Conservation (phyloP, 768 basidiomycete species). For the Russula sp. region DNA sequence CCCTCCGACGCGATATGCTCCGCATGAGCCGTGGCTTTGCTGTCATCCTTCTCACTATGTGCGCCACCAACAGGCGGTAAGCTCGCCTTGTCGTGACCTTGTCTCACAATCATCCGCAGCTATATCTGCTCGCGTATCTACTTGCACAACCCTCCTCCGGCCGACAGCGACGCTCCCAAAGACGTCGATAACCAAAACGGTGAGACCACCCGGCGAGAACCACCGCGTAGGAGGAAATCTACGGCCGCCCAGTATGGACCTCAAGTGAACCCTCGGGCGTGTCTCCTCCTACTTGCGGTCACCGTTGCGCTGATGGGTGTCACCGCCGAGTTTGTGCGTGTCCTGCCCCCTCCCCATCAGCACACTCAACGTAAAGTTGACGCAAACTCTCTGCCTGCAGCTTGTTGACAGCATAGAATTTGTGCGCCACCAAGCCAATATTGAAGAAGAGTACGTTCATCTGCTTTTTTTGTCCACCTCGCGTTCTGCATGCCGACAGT, state of each 20-base stretch:
- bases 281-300: constrained; percentile 44
- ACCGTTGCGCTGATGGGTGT: constrained; percentile 58
- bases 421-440: constrained; percentile 39
- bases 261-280: constrained; percentile 58
- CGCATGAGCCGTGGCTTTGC: constrained; percentile 62
- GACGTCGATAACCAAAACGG: neutral
- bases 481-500: neutral
- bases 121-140: constrained; percentile 65
- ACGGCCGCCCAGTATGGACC: constrained; percentile 45
- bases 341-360: neutral
- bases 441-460: constrained; percentile 46
- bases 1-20: constrained; percentile 43
- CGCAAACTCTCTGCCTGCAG: constrained; percentile 30
- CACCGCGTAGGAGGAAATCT: constrained; percentile 33
- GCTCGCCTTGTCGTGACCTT: neutral
- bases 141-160: constrained; percentile 67
- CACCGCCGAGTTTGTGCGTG: constrained; percentile 64
- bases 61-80: constrained; percentile 25
- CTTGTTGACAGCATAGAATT: constrained; percentile 59
- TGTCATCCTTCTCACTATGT: constrained; percentile 57
- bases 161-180: constrained; percentile 39
- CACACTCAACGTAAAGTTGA: neutral
- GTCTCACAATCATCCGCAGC: constrained; percentile 30
- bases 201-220: constrained; percentile 30
- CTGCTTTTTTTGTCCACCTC: neutral